These are phyloP conservation scores for Camptophora hylomeconis DNA, from an alignment of 2,329 filamentous ascomycete species.

Conservation along the genomic window DNA sequence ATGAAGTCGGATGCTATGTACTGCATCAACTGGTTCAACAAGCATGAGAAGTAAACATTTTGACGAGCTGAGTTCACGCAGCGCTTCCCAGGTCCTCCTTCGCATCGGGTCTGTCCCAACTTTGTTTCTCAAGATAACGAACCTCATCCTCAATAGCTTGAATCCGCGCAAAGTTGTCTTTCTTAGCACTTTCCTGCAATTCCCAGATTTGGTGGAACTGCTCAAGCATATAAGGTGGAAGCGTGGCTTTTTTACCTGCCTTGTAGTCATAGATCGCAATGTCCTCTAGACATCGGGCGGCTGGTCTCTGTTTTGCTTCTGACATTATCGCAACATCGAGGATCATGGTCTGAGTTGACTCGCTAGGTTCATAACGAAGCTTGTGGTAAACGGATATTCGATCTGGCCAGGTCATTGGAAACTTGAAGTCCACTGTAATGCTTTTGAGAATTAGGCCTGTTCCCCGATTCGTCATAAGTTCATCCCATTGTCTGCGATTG, in stretches of 20 bases:
- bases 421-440: constrained; percentile 76
- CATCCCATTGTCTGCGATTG: constrained; percentile 51
- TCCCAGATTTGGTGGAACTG: constrained; percentile 47
- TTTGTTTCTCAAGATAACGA: constrained; percentile 51
- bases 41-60: no score
- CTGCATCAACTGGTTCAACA: no score
- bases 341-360: constrained; percentile 39
- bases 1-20: no score
- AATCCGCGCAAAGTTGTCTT: constrained; percentile 40
- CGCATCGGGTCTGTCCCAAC: constrained; percentile 61
- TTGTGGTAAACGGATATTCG: constrained; percentile 74
- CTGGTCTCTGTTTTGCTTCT: constrained; percentile 57
- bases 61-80: no score
- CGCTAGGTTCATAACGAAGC: constrained; percentile 42
- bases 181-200: constrained; percentile 47
- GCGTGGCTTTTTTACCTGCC: constrained; percentile 39
- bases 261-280: constrained; percentile 67
- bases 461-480: constrained; percentile 52
- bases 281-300: constrained; percentile 65
- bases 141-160: constrained; percentile 45
- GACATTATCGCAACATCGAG: constrained; percentile 57
- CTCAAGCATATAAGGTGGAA: constrained; percentile 49
- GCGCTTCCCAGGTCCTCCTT: constrained; percentile 53
- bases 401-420: constrained; percentile 77
- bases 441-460: constrained; percentile 66